Evolutionary conservation across 306 rosid genomes (phyloP).

Genomic region (Oxytropis ochrocephala): DNA sequence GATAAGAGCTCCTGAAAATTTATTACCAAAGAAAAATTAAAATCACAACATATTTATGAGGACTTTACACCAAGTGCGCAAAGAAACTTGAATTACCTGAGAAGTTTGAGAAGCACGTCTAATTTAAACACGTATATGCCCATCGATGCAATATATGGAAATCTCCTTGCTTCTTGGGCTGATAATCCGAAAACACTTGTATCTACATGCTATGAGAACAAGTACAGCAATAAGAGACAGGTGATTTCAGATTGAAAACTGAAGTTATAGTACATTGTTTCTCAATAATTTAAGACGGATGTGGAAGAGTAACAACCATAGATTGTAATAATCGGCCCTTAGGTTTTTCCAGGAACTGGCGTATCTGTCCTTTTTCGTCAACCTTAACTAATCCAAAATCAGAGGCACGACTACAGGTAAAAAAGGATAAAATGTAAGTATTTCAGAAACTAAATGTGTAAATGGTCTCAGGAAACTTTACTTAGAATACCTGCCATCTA

Average conservation of each 20-base stretch:
- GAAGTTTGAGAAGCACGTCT: constrained; percentile 42
- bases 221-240: constrained; percentile 18
- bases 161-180: constrained; percentile 34
- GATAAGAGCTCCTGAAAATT: constrained; percentile 29
- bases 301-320: constrained; percentile 40
- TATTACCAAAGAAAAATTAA: background rate
- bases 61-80: background rate
- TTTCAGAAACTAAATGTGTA: background rate
- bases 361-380: constrained; percentile 40
- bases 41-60: background rate
- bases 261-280: background rate
- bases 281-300: constrained; percentile 8
- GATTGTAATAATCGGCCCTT: constrained; percentile 41
- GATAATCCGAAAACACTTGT: constrained; percentile 42
- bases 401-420: constrained; percentile 35
- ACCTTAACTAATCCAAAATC: constrained; percentile 47
- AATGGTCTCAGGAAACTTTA: background rate
- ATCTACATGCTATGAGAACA: constrained; percentile 39
- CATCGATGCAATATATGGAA: constrained; percentile 51
- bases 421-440: constrained; percentile 5
- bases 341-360: constrained; percentile 43
- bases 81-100: constrained; percentile 31
- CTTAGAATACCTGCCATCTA: constrained; percentile 39
- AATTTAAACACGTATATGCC: constrained; percentile 44
- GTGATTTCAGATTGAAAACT: constrained; percentile 10